phyloP scores from a whole-genome alignment of 116 monocot genomes.

The Cymodocea nodosa region DNA sequence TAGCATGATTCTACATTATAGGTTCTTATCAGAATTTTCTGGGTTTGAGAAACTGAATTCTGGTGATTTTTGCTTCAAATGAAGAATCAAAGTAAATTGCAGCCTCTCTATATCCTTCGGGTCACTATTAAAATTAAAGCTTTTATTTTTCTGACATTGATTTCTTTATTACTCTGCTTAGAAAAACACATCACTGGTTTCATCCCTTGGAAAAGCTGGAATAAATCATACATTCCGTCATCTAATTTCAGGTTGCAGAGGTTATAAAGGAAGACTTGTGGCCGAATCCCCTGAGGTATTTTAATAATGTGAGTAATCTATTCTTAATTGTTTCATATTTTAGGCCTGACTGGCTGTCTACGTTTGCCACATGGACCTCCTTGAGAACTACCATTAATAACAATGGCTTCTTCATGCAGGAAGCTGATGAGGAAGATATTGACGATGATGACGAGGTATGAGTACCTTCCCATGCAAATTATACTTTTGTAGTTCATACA shows the following conservation, averaged over 20 bases:
- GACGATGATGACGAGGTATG: conserved; percentile 34
- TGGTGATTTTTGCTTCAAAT: no score
- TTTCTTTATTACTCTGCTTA: background rate
- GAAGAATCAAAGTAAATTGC: no score
- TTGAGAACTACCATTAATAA: background rate
- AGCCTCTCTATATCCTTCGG: background rate
- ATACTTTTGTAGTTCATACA: background rate
- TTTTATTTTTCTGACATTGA: background rate
- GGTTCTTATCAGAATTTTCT: no score
- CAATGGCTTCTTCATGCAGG: conserved; percentile 14
- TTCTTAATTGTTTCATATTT: background rate
- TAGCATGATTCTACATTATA: background rate
- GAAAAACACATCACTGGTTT: background rate
- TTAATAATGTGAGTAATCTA: conserved; percentile 38
- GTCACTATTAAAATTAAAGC: background rate
- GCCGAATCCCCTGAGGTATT: conserved; percentile 68
- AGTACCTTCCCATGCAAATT: background rate
- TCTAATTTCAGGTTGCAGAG: conserved; percentile 44
- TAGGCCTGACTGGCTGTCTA: no score
- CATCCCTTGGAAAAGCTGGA: background rate
- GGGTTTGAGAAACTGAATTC: no score
- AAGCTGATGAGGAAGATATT: conserved; percentile 46
- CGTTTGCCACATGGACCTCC: background rate
- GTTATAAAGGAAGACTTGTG: conserved; percentile 70
- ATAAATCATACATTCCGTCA: background rate